Base-by-base conservation (phyloP, 2,329 filamentous ascomycete species). In the Aspergillus unguis region DNA sequence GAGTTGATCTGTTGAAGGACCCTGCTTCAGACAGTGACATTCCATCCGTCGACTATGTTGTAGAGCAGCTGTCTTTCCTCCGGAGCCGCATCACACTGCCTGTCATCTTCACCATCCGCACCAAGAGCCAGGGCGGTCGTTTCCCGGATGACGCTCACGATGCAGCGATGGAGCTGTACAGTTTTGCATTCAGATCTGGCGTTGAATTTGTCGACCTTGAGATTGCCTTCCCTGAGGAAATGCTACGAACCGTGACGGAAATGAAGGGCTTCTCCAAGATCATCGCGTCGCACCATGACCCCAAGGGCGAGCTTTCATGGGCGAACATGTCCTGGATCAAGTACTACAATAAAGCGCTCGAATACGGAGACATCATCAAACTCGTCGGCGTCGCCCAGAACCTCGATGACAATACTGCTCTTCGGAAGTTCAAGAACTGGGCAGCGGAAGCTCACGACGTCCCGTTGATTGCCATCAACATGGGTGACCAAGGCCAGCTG, bases 241-340 rank as follows among this genome's bases (percentile, higher is more conserved):
- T 95, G 32, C 79, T 96, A 29, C 81, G 86, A 42, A 76, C 81
- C 10, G 79, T 96, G 3, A 79, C 82, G 0, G 82, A 86, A 50
- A 82, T 79, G 58, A 87, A 89, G 68, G 85, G 86, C 2, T 80
- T 82, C 58, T 90, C 90, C 1, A 87, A 85, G 56, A 88, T 99
- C 65, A 95, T 99, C 62, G 91, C 92, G 6, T 99, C 94, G 0
- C 92, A 99, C 69, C 94, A 99, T 69, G 94, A 99, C 68, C 89
- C 91, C 0, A 75, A 81, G 51, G 87, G 87, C 6, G 77, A 80
- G 25, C 77, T 97, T 17, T 92, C 89, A 1, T 99, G 94, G 94
- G 85, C 80, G 58, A 92, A 95, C 61, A 90, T 89, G n/a, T 90
- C 89, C 0, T 99, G 94, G 92, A 85, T 94, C 52, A 81, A 86